Evolutionary conservation across 192 early-diverging fungal species (phyloP), one percentile per base, ranked within the genome.

Genomic region (Mortierella alpina): DNA sequence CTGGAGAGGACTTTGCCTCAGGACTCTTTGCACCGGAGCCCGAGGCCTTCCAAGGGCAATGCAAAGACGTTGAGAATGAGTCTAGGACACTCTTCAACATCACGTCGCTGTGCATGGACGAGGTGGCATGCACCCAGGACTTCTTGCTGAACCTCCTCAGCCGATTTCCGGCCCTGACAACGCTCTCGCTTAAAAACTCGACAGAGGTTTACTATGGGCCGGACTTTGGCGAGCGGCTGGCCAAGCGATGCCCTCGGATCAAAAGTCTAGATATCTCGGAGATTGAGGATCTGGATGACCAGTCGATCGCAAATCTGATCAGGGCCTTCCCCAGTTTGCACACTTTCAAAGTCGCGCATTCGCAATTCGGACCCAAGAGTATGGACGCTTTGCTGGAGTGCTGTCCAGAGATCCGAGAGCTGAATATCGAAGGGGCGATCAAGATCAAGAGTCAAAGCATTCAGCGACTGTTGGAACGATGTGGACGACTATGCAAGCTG

Each of bases 1-100:
- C 60, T 46, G 74, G 60, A 14, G 61, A 69, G 23, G 66, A 69
- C 9, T 76, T 76, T 59, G 74, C 74, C 10, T 68, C 74, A 5
- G 71, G 71, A 1, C 17, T 65, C 0, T 10, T 73, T 54, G 40
- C 70, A 50, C 13, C 23, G 47, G 11, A 18, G 2, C 5, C 12
- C 46, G n/a, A 39, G 14, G 5, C 0, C 7, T 20, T 52, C n/a
- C 5, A 59, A 20, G 13, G 18, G 12, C 14, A 31, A 31, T 59
- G 55, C 17, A 48, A 7, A 7, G 71, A 51, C 11, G 14, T n/a
- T 17, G 53, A 55, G 10, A 57, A 41, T 23, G 44, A 67, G 17
- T 5, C 53, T 4, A 76, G 69, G 17, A 54, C 23, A 8, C n/a
- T 55, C 12, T 76, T 69, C 22, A 67, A 60, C 47, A 69, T 76